Evolutionary conservation across 2,329 filamentous ascomycete species (phyloP).

Genomic region (Pyricularia pennisetigena): DNA sequence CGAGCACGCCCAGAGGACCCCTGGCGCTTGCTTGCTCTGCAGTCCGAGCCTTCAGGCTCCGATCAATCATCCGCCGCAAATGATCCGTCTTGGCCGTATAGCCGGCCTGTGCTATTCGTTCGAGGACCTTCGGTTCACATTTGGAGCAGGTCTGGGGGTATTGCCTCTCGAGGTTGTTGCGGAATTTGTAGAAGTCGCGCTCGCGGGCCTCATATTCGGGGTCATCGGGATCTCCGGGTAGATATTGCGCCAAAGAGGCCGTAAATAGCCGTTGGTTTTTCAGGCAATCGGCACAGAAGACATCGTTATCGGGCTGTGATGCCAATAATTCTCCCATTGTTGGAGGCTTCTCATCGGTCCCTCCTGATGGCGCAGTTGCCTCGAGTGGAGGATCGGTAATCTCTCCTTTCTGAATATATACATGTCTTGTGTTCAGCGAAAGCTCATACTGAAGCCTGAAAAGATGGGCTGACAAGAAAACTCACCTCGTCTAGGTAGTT

Average conservation of each 20-base stretch:
- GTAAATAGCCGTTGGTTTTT: constrained; percentile 83
- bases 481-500: constrained; percentile 80
- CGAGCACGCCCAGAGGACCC: constrained; percentile 18
- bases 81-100: constrained; percentile 82
- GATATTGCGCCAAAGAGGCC: constrained; percentile 68
- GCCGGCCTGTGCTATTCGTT: constrained; percentile 57
- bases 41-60: constrained; percentile 37
- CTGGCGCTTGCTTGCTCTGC: constrained; percentile 20
- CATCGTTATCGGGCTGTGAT: constrained; percentile 12
- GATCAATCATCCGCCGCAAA: constrained; percentile 64
- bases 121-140: constrained; percentile 67
- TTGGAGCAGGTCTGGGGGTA: constrained; percentile 83
- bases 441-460: too few relatives aligned
- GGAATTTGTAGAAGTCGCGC: constrained; percentile 59
- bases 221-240: constrained; percentile 53
- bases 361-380: constrained; percentile 30
- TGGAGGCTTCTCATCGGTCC: not conserved
- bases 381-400: constrained; percentile 76
- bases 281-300: constrained; percentile 68
- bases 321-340: not conserved
- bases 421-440: not conserved
- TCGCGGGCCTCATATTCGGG: constrained; percentile 62
- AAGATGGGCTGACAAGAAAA: not conserved
- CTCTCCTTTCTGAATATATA: constrained; percentile 59
- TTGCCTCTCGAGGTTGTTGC: constrained; percentile 61